Conservation (phyloP, 2,329 filamentous ascomycete species). For the Paecilomyces formosus region DNA sequence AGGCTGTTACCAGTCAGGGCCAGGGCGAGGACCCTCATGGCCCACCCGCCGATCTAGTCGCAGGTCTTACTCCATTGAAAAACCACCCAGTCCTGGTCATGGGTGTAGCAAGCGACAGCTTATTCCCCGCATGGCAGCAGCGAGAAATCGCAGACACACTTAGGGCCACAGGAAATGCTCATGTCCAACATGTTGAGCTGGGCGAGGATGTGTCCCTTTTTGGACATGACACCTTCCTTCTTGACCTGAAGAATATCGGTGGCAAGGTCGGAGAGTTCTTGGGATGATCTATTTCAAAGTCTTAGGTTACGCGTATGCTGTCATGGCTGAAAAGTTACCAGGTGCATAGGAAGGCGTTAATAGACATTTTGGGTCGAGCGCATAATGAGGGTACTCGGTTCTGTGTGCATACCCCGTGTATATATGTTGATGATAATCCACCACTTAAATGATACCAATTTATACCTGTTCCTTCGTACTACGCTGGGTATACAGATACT, state of each 20-base stretch:
- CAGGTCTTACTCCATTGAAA: constrained; percentile 62
- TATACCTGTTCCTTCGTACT: not conserved
- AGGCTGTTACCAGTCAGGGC: constrained; percentile 18
- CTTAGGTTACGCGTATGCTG: not conserved
- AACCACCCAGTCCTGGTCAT: constrained; percentile 80
- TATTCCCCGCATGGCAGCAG: constrained; percentile 98
- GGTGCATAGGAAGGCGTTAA: not conserved
- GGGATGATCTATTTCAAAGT: constrained; percentile 36
- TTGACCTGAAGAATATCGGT: constrained; percentile 88
- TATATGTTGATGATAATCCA: not conserved
- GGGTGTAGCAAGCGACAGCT: constrained; percentile 89
- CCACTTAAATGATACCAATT: not conserved
- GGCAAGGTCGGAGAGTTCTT: constrained; percentile 76
- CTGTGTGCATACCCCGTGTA: not conserved
- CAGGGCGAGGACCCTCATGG: constrained; percentile 25
- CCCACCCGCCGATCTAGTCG: constrained; percentile 72
- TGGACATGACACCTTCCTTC: constrained; percentile 90
- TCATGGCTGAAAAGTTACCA: not conserved
- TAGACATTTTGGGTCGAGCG: not conserved
- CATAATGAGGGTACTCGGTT: not conserved
- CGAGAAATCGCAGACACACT: constrained; percentile 84
- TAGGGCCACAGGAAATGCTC: constrained; percentile 66
- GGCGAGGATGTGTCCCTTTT: constrained; percentile 93
- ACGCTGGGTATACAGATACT: not conserved
- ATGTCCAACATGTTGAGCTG: constrained; percentile 80